These are phyloP conservation scores for Colletotrichum costaricense DNA, from an alignment of 2,329 filamentous ascomycete genomes.

Conservation along the genomic window DNA sequence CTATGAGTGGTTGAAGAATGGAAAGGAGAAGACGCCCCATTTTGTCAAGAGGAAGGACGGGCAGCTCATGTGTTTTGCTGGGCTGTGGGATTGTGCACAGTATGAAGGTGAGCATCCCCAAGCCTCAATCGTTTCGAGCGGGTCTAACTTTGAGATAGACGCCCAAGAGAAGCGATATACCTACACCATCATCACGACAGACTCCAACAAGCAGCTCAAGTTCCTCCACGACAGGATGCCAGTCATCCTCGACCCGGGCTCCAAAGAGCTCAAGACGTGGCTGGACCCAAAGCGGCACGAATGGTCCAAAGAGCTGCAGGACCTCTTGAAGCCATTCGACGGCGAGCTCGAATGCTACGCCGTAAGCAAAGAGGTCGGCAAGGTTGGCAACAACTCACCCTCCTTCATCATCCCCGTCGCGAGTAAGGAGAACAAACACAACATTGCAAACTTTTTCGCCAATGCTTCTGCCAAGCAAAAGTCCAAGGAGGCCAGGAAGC, in stretches of 20 bases:
- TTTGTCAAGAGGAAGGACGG: constrained; percentile 86
- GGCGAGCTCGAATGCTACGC: constrained; percentile 87
- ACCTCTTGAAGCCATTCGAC: constrained; percentile 80
- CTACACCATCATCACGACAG: constrained; percentile 94
- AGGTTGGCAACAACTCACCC: constrained; percentile 91
- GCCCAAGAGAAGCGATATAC: constrained; percentile 81
- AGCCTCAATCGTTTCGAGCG: not conserved
- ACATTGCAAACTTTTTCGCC: constrained; percentile 90
- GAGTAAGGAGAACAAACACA: constrained; percentile 89
- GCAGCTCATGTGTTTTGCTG: constrained; percentile 87
- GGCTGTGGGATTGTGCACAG: constrained; percentile 88
- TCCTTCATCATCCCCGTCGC: constrained; percentile 85
- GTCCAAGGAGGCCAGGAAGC: constrained; percentile 14
- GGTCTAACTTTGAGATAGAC: constrained; percentile 45
- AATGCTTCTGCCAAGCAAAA: constrained; percentile 60
- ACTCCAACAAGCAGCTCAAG: constrained; percentile 82
- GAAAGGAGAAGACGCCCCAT: constrained; percentile 85
- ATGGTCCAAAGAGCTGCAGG: constrained; percentile 85
- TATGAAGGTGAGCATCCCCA: constrained; percentile 71
- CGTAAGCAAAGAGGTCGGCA: constrained; percentile 90
- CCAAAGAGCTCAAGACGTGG: constrained; percentile 78
- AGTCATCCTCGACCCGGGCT: constrained; percentile 84
- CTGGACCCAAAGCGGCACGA: constrained; percentile 77
- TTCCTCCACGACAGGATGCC: constrained; percentile 98
- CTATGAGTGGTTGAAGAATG: constrained; percentile 94